These are phyloP conservation scores for Moringa oleifera DNA, from an alignment of 345 rosid species.

Conservation along the genomic window DNA sequence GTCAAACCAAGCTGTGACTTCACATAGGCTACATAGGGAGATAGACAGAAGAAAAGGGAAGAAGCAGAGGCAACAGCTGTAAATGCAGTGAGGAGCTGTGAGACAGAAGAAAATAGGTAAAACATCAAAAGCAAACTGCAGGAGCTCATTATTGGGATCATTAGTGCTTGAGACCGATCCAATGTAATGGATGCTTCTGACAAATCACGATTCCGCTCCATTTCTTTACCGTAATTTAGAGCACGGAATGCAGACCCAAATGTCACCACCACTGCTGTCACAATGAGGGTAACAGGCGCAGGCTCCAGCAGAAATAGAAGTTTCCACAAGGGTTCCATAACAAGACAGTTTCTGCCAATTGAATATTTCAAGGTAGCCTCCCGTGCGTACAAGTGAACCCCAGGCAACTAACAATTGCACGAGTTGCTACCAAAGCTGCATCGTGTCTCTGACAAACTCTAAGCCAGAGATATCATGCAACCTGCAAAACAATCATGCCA, in stretches of 20 bases:
- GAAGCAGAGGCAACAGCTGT: constrained; percentile 89
- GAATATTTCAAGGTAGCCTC: constrained; percentile 15
- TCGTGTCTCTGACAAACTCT: constrained; percentile 12
- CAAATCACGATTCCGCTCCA: constrained; percentile 86
- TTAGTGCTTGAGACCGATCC: constrained; percentile 83
- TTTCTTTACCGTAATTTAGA: constrained; percentile 84
- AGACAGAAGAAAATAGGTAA: constrained; percentile 87
- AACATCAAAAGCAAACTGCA: constrained; percentile 96
- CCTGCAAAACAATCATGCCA: constrained; percentile 28
- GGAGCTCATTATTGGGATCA: constrained; percentile 98
- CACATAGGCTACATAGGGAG: constrained; percentile 53
- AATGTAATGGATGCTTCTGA: constrained; percentile 81
- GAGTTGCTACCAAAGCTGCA: constrained; percentile 26
- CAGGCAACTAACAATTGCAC: constrained; percentile 3
- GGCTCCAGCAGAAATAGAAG: constrained; percentile 84
- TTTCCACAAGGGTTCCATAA: constrained; percentile 86
- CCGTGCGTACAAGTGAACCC: constrained; percentile 5
- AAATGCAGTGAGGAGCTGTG: constrained; percentile 82
- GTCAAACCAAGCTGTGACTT: constrained; percentile 64
- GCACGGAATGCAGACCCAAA: constrained; percentile 96
- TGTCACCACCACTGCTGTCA: constrained; percentile 83
- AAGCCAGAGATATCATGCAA: constrained; percentile 27
- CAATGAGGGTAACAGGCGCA: constrained; percentile 74
- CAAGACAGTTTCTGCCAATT: constrained; percentile 12
- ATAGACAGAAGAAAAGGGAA: constrained; percentile 77